These are phyloP conservation scores for Dicorynia guianensis DNA, from an alignment of 306 rosid genomes.

Conservation along the genomic window DNA sequence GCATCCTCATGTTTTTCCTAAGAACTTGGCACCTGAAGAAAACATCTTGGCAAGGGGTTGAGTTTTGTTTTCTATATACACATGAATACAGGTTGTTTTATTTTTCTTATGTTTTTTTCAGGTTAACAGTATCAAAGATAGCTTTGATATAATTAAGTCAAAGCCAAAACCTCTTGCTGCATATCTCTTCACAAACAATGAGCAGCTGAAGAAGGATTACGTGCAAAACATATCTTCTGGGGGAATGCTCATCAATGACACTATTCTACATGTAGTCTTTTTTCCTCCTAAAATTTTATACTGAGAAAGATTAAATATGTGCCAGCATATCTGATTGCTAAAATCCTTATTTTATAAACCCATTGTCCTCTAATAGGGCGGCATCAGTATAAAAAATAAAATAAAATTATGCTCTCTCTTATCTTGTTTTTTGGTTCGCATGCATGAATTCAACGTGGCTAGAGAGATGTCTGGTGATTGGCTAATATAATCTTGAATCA, in stretches of 20 bases:
- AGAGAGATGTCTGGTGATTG: not conserved
- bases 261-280: slow-evolving; percentile 63
- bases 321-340: not conserved
- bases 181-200: slow-evolving; percentile 77
- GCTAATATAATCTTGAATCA: too few relatives aligned
- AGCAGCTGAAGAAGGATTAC: slow-evolving; percentile 70
- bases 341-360: not conserved
- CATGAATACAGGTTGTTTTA: not conserved
- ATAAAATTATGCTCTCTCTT: too few relatives aligned
- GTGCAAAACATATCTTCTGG: slow-evolving; percentile 82
- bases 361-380: too few relatives aligned
- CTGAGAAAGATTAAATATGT: slow-evolving; percentile 4
- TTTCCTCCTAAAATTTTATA: slow-evolving; percentile 31
- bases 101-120: slow-evolving; percentile 23
- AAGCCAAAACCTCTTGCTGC: slow-evolving; percentile 87
- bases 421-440: not conserved
- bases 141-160: slow-evolving; percentile 69
- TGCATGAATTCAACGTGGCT: not conserved
- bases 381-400: too few relatives aligned
- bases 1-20: not conserved
- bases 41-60: slow-evolving; percentile 6
- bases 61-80: not conserved
- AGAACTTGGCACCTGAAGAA: not conserved
- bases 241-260: slow-evolving; percentile 87
- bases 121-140: slow-evolving; percentile 73